These are phyloP conservation scores for Aquilaria sinensis DNA, from an alignment of 345 rosid genomes.

Conservation along the genomic window DNA sequence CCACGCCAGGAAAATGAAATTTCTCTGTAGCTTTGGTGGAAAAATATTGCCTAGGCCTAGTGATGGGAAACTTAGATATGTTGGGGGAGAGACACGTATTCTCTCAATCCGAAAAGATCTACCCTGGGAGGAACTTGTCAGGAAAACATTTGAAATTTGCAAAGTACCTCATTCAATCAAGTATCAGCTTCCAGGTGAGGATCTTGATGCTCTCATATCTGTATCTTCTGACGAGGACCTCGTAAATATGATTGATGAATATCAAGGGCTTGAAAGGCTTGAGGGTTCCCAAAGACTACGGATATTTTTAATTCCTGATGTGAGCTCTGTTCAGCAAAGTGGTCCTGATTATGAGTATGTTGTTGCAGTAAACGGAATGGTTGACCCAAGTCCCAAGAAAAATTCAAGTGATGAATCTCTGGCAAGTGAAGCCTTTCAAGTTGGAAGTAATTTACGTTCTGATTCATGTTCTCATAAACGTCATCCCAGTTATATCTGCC, in stretches of 20 bases:
- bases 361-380: conserved; percentile 38
- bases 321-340: conserved; percentile 25
- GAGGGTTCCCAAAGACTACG: conserved; percentile 54
- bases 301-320: conserved; percentile 57
- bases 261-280: conserved; percentile 40
- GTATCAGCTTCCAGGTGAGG: conserved; percentile 76
- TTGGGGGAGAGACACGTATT: conserved; percentile 68
- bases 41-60: conserved; percentile 58
- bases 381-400: conserved; percentile 31
- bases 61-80: conserved; percentile 62
- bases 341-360: conserved; percentile 39
- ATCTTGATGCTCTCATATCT: conserved; percentile 58
- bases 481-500: conserved; percentile 20
- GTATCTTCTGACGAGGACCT: conserved; percentile 64
- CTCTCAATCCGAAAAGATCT: conserved; percentile 37
- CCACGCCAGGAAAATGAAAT: conserved; percentile 40
- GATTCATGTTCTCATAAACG: conserved; percentile 22
- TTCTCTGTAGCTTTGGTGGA: conserved; percentile 69
- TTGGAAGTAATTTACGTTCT: conserved; percentile 18
- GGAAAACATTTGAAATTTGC: conserved; percentile 43
- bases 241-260: conserved; percentile 67
- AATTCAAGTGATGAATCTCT: conserved; percentile 21
- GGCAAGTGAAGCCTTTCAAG: conserved; percentile 33
- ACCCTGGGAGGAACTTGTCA: conserved; percentile 55
- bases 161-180: conserved; percentile 47